Percentiles rank a stretch among this genome's conserved stretches.
Conservation (phyloP, 1,139 yeast species). For the Yamadazyma buinensis region DNA sequence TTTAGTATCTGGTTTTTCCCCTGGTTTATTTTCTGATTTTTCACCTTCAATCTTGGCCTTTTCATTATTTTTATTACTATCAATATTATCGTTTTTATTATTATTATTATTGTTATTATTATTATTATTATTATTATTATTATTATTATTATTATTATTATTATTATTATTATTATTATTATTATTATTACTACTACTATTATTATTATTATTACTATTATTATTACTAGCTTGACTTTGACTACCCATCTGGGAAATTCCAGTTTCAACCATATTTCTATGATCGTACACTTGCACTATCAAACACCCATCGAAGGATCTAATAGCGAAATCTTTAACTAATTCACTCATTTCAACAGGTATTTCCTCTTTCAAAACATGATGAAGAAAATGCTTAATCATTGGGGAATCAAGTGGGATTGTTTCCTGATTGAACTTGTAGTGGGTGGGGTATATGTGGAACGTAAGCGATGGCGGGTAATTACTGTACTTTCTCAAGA, state of each 20-base stretch:
- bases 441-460: constrained; percentile 88
- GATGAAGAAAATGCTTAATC: constrained; percentile 73
- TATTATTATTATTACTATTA: neutral
- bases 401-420: constrained; percentile 81
- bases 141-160: no score
- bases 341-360: constrained; percentile 91
- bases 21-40: no score
- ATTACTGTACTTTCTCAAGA: constrained; percentile 73
- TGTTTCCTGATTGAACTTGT: constrained; percentile 73
- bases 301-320: constrained; percentile 84
- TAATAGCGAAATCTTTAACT: constrained; percentile 77
- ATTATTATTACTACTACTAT: neutral
- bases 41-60: no score
- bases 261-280: constrained; percentile 27
- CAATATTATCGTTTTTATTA: no score
- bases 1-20: no score
- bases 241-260: neutral
- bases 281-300: constrained; percentile 84
- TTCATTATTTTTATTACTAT: no score
- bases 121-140: neutral
- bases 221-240: constrained; percentile 5
- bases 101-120: neutral
- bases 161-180: neutral
- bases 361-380: constrained; percentile 75
- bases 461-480: constrained; percentile 81